A percentile compares a stretch with the other conserved stretches of the same genome.
Evolutionary conservation across 768 basidiomycete species (phyloP).

Genomic region (Pulveroboletus sp.): DNA sequence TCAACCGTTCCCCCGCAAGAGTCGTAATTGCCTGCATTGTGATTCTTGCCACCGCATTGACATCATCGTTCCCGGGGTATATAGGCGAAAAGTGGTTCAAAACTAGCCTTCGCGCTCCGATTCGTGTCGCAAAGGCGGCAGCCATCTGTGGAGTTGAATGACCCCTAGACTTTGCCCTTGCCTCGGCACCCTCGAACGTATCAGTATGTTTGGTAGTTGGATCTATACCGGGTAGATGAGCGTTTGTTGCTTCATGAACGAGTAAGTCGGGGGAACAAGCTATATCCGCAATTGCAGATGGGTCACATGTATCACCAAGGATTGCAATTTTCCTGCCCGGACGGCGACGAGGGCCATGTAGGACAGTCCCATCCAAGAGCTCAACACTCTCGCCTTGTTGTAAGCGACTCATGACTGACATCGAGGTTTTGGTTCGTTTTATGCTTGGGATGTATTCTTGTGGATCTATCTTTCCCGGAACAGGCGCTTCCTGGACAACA

Average conservation of each 20-base stretch:
- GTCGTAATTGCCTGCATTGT: constrained; percentile 61
- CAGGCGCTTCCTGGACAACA: constrained; percentile 61
- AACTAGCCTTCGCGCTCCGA: constrained; percentile 57
- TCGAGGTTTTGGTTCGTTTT: constrained; percentile 63
- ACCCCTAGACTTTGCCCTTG: constrained; percentile 66
- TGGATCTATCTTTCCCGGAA: constrained; percentile 76
- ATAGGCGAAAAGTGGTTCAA: constrained; percentile 85
- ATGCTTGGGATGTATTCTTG: constrained; percentile 62
- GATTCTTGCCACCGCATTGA: constrained; percentile 41
- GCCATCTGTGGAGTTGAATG: constrained; percentile 94
- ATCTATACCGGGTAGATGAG: constrained; percentile 67
- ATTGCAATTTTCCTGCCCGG: constrained; percentile 75
- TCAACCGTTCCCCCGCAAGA: constrained; percentile 54
- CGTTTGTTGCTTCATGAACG: constrained; percentile 89
- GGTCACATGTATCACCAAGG: constrained; percentile 82
- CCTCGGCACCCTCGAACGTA: constrained; percentile 56
- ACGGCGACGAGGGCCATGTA: constrained; percentile 61
- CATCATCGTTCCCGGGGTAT: constrained; percentile 64
- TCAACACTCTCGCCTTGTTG: constrained; percentile 59
- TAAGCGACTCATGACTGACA: constrained; percentile 60
- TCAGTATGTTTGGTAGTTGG: constrained; percentile 54
- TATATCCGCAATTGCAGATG: constrained; percentile 56
- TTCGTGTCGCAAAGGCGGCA: constrained; percentile 66
- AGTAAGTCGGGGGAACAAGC: constrained; percentile 67
- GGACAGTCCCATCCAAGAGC: constrained; percentile 66